Percentiles rank a stretch among this genome's conserved stretches.
Conservation (phyloP, 2,329 filamentous ascomycete genomes). For the Aspergillus piperis region DNA sequence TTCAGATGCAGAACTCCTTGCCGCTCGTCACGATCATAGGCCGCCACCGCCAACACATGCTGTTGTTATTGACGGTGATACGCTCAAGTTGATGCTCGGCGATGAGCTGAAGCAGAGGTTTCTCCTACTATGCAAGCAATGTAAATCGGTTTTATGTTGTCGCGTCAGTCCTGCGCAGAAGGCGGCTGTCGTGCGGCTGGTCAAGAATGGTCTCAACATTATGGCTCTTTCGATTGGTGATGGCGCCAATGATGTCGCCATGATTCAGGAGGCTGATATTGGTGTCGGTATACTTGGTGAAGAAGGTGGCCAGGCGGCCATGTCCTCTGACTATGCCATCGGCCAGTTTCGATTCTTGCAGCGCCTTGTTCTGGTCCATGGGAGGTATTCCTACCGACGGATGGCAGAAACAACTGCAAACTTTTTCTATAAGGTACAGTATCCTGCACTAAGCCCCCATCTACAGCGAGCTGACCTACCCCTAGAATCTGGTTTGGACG, state of each 20-base stretch:
- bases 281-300: constrained; percentile 93
- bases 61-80: constrained; percentile 92
- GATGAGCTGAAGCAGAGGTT: constrained; percentile 88
- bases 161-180: constrained; percentile 97
- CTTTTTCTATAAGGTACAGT: constrained; percentile 92
- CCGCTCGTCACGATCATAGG: constrained; percentile 79
- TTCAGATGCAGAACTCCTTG: constrained; percentile 78
- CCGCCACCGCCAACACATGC: constrained; percentile 86
- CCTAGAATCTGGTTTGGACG: constrained; percentile 91
- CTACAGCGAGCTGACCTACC: constrained; percentile 10
- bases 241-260: constrained; percentile 93
- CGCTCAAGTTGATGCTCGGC: constrained; percentile 81
- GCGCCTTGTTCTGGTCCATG: constrained; percentile 82
- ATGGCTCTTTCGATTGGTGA: constrained; percentile 95
- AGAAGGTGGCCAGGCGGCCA: constrained; percentile 87
- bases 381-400: constrained; percentile 93
- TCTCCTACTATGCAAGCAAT: constrained; percentile 91
- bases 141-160: constrained; percentile 94
- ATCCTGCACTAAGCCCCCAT: background rate
- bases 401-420: constrained; percentile 93
- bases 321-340: constrained; percentile 95
- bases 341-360: constrained; percentile 90
- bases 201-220: constrained; percentile 90
- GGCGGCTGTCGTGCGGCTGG: constrained; percentile 93
- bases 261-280: constrained; percentile 98